Conservation (phyloP, 108 stramenopile genomes). For the Cyclostephanos invisitatus region DNA sequence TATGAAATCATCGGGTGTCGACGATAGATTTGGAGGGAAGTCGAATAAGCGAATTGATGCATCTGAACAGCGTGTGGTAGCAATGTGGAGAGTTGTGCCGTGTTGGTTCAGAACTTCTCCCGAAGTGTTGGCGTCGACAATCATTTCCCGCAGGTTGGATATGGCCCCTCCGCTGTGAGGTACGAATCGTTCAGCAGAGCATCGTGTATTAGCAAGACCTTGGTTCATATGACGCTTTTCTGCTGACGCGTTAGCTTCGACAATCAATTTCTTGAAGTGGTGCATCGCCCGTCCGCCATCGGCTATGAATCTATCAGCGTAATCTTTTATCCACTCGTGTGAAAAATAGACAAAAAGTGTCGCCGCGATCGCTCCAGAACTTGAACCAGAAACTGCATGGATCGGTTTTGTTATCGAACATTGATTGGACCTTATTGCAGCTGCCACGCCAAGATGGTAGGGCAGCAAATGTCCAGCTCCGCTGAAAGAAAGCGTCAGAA, state of each 20-base stretch:
- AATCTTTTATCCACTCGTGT: conserved; percentile 49
- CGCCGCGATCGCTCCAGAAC: conserved; percentile 65
- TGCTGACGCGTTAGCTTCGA: conserved; percentile 9
- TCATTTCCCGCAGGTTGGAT: conserved; percentile 35
- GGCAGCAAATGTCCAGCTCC: conserved; percentile 58
- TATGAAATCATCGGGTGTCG: conserved; percentile 10
- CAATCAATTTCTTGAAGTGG: conserved; percentile 45
- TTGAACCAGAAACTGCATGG: conserved; percentile 52
- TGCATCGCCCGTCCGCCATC: conserved; percentile 52
- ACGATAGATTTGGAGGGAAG: conserved; percentile 27
- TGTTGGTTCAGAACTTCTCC: not conserved
- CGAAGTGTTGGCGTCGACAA: conserved; percentile 19
- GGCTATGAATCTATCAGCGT: conserved; percentile 54
- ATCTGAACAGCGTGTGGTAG: conserved; percentile 54
- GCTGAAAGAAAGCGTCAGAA: conserved; percentile 56
- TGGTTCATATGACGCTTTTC: no score
- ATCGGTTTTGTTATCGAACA: conserved; percentile 17
- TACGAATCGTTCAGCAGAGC: conserved; percentile 58
- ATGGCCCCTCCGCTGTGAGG: conserved; percentile 52
- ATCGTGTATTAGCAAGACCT: conserved; percentile 20
- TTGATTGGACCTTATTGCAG: conserved; percentile 5
- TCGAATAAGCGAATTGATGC: conserved; percentile 53
- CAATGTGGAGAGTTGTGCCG: conserved; percentile 38
- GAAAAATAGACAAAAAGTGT: conserved; percentile 41
- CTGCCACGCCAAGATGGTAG: conserved; percentile 59